phyloP scores from a whole-genome alignment of 106 monocot species.

The Alisma plantagoaquatica region DNA sequence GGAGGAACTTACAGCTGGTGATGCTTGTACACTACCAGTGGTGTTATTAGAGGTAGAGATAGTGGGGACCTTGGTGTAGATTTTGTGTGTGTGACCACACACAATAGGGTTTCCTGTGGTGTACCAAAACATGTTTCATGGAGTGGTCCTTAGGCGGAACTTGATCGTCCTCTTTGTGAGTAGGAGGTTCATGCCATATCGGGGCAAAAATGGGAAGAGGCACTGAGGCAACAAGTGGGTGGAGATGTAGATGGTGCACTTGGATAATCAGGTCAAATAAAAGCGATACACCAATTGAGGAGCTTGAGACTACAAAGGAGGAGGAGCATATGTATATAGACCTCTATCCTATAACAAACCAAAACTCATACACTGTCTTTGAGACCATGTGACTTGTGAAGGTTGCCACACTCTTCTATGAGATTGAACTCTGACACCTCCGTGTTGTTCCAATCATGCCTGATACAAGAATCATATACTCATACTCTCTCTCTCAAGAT shows the following conservation, averaged over 20 bases:
- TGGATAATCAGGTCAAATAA: no score
- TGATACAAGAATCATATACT: constrained; percentile 19
- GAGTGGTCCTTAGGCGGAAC: constrained; percentile 59
- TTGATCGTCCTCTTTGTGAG: constrained; percentile 68
- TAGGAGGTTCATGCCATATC: constrained; percentile 31
- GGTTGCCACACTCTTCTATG: constrained; percentile 45
- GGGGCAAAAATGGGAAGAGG: constrained; percentile 11
- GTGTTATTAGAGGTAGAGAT: constrained; percentile 33
- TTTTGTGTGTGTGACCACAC: constrained; percentile 58
- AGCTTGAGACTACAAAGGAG: constrained; percentile 32
- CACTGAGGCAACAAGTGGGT: constrained; percentile 25
- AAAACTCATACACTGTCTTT: constrained; percentile 47
- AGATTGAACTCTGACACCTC: constrained; percentile 49
- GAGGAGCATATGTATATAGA: constrained; percentile 73
- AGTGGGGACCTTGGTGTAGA: constrained; percentile 39
- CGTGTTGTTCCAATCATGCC: constrained; percentile 59
- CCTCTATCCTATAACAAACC: constrained; percentile 52
- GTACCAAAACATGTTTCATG: constrained; percentile 35
- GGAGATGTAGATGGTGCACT: constrained; percentile 54
- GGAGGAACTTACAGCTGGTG: constrained; percentile 34
- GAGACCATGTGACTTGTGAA: constrained; percentile 69
- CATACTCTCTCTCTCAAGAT: background rate
- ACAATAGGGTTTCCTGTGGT: constrained; percentile 87
- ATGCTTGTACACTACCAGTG: constrained; percentile 40
- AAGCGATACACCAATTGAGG: constrained; percentile 37